Evolutionary conservation across 345 rosid genomes (phyloP).

Genomic region (Mercurialis annua): DNA sequence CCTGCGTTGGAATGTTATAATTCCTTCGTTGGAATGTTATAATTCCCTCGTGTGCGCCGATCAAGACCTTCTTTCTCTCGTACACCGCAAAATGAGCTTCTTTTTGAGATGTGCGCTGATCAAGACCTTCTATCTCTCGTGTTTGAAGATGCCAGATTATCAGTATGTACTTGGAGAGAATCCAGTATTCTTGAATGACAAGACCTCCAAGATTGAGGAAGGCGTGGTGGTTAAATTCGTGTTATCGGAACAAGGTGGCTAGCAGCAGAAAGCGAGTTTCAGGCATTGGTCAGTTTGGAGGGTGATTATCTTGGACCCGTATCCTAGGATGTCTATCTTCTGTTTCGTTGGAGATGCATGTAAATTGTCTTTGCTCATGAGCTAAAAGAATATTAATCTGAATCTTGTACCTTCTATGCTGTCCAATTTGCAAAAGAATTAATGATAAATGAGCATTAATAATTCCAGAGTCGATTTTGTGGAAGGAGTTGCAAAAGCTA

Average conservation of each 20-base stretch:
- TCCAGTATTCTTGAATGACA: conserved; percentile 62
- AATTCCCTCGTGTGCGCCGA: too few relatives aligned
- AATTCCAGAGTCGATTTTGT: too few relatives aligned
- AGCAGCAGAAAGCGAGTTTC: conserved; percentile 80
- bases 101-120: conserved; percentile 71
- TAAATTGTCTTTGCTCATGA: not conserved
- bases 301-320: conserved; percentile 75
- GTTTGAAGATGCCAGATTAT: conserved; percentile 61
- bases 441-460: too few relatives aligned
- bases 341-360: not conserved
- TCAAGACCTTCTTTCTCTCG: too few relatives aligned
- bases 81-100: too few relatives aligned
- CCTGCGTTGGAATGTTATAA: conserved; percentile 74
- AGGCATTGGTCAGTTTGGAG: conserved; percentile 74
- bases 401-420: too few relatives aligned
- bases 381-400: too few relatives aligned
- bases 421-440: too few relatives aligned
- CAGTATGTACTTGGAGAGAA: conserved; percentile 60
- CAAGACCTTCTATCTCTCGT: conserved; percentile 56
- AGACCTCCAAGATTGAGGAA: conserved; percentile 55
- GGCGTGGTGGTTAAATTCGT: conserved; percentile 45
- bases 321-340: conserved; percentile 23
- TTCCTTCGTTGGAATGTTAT: too few relatives aligned
- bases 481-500: too few relatives aligned
- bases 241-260: conserved; percentile 78